Evolutionary conservation across 352 stramenopile species (phyloP).

Genomic region (Pythium oligandrum): DNA sequence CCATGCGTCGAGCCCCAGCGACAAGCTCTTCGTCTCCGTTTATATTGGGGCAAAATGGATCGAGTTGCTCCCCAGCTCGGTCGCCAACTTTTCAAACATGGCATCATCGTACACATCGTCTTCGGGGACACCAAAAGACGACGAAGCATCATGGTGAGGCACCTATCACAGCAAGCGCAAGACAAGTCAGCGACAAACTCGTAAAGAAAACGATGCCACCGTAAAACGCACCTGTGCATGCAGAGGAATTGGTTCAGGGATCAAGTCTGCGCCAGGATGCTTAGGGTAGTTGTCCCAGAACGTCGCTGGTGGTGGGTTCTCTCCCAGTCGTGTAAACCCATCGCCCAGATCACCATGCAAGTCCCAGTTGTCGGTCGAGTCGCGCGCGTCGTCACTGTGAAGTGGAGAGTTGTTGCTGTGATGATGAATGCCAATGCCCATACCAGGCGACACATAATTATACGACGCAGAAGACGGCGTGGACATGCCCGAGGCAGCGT

Average conservation of each 20-base stretch:
- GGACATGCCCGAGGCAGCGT: too few species aligned
- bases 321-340: conserved; percentile 23
- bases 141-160: conserved; percentile 22
- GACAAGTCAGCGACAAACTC: conserved; percentile 9
- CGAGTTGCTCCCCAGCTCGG: conserved; percentile 31
- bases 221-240: conserved; percentile 9
- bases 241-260: conserved; percentile 26
- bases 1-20: too few species aligned
- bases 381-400: conserved; percentile 14
- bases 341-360: conserved; percentile 7
- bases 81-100: conserved; percentile 40
- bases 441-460: conserved; percentile 1
- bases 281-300: conserved; percentile 46
- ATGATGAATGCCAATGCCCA: background rate
- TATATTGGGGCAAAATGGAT: conserved; percentile 39
- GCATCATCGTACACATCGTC: conserved; percentile 38
- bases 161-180: conserved; percentile 13
- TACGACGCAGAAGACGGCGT: conserved; percentile 6
- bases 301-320: conserved; percentile 34
- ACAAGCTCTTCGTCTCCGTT: background rate
- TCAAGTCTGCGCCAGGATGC: conserved; percentile 13
- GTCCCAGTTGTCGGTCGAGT: conserved; percentile 28
- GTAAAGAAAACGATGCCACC: conserved; percentile 5
- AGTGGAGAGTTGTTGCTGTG: conserved; percentile 9
- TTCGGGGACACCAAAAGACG: conserved; percentile 18